Evolutionary conservation across 1,284 basidiomycete genomes (phyloP).

Genomic region (Polyporus tsugae): DNA sequence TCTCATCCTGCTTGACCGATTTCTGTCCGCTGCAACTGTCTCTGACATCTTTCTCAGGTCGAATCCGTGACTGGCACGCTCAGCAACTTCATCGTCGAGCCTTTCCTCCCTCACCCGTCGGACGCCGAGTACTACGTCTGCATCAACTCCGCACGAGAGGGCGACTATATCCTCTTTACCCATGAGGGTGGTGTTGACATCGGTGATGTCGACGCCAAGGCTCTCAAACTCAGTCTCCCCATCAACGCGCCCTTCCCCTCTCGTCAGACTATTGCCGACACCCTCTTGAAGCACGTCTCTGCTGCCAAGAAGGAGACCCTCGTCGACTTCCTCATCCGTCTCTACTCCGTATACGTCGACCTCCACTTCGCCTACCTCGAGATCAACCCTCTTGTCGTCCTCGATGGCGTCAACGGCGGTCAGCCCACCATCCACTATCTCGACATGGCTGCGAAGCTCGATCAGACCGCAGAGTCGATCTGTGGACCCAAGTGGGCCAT

Average conservation of each 20-base stretch:
- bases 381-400: slow-evolving; percentile 98
- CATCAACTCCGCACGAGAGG: slow-evolving; percentile 95
- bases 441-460: slow-evolving; percentile 99
- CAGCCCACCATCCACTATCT: slow-evolving; percentile 93
- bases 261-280: slow-evolving; percentile 77
- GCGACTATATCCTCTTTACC: slow-evolving; percentile 97
- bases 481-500: slow-evolving; percentile 99
- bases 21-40: slow-evolving; percentile 3
- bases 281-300: slow-evolving; percentile 84
- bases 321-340: slow-evolving; percentile 92
- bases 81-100: slow-evolving; percentile 98
- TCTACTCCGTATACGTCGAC: slow-evolving; percentile 98
- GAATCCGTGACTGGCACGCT: slow-evolving; percentile 94
- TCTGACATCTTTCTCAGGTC: slow-evolving; percentile 60
- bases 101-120: slow-evolving; percentile 95
- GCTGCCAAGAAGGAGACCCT: slow-evolving; percentile 86
- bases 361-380: slow-evolving; percentile 99
- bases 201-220: slow-evolving; percentile 98
- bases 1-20: not conserved
- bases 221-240: slow-evolving; percentile 88
- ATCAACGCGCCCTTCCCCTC: slow-evolving; percentile 84
- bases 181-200: slow-evolving; percentile 99
- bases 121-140: slow-evolving; percentile 99
- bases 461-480: slow-evolving; percentile 98
- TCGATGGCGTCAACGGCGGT: slow-evolving; percentile 81